Base-by-base conservation (phyloP, 441 rosid species). In the Aleurites moluccanus region DNA sequence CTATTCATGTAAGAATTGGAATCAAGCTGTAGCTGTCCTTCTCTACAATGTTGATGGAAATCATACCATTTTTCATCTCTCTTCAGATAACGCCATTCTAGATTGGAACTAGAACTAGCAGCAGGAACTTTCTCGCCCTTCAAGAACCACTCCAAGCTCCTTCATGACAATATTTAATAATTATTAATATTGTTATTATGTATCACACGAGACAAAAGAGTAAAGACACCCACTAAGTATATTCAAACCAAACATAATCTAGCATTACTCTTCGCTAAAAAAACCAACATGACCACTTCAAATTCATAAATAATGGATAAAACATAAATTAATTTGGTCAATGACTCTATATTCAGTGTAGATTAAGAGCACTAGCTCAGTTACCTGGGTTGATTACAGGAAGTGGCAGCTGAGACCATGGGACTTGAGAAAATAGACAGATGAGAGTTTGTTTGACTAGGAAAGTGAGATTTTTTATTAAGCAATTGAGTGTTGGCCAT, bases 61-160 rank as follows among this genome's bases (percentile, higher is more conserved):
- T 69, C 23, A 52, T 42, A 70, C 49, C 42, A 45, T 10, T 69
- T 62, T 16, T 21, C 86, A 47, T 67, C 84, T 74, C 25, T 79
- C 50, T 64, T 76, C 67, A 80, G 56, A 55, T 72, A 81, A 64
- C 72, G 84, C 85, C 85, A 79, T 75, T 81, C 90, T 55, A 79
- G 84, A 80, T 56, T 79, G 53, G 91, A 73, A 66, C 73, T 72
- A 38, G 40, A 38, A 56, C 74, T 44, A 21, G 79, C 73, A 67
- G 75, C 76, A 50, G 85, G 80, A 60, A 61, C 69, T 14, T 78
- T 83, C 70, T 85, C 89, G 21, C 88, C 93, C 69, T 87, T 88
- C 81, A 83, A 80, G 85, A 86, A 86, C 96, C 96, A 90, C 33
- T 90, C 94, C 83, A 88, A 77, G 71, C 80, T 78, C 83, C 98